phyloP scores from a whole-genome alignment of 2,329 filamentous ascomycete species.

The Neoscytalidium dimidiatum region DNA sequence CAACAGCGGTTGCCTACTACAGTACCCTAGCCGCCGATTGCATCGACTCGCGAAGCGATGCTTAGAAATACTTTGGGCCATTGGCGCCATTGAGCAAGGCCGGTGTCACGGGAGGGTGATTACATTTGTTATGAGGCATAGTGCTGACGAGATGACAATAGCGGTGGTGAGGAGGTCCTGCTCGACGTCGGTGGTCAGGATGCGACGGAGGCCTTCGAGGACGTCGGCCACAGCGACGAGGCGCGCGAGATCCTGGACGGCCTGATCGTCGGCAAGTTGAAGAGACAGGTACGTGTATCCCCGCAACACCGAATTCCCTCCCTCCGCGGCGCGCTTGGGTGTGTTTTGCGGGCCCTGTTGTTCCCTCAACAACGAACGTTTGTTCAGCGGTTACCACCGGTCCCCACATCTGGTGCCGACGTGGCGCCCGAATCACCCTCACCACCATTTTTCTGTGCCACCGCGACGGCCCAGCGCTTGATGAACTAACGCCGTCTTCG shows the following conservation, averaged over 20 bases:
- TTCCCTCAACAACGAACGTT: background rate
- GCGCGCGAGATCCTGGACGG: constrained; percentile 85
- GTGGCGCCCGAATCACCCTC: background rate
- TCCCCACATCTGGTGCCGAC: background rate
- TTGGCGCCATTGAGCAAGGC: no score
- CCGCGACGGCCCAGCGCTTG: background rate
- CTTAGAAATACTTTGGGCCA: no score
- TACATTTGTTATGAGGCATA: background rate
- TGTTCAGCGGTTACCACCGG: background rate
- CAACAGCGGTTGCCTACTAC: background rate
- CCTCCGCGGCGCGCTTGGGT: background rate
- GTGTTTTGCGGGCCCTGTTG: background rate
- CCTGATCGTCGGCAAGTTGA: constrained; percentile 39
- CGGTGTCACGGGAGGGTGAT: no score
- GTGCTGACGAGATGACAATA: constrained; percentile 41
- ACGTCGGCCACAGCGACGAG: constrained; percentile 98
- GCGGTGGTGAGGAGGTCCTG: constrained; percentile 96
- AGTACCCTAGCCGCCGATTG: no score
- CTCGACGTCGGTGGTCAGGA: constrained; percentile 96
- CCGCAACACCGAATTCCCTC: background rate
- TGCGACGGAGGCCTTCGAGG: constrained; percentile 96
- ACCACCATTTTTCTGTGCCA: background rate
- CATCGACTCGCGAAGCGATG: no score
- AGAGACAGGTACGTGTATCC: constrained; percentile 35
- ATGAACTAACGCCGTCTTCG: constrained; percentile 20